These are phyloP conservation scores for Solanum sitiens DNA, from an alignment of 257 asterid species.

Conservation along the genomic window DNA sequence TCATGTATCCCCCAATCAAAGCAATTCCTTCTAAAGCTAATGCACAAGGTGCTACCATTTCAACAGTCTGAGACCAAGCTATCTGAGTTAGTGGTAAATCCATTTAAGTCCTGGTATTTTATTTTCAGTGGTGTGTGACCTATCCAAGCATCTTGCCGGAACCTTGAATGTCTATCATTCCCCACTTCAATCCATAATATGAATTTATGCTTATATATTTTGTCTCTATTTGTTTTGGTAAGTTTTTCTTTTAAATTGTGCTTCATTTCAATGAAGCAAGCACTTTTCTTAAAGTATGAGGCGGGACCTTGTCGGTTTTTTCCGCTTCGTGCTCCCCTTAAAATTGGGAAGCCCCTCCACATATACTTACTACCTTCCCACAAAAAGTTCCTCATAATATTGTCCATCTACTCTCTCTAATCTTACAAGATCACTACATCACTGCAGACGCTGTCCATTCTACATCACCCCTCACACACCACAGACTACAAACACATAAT, in stretches of 20 bases:
- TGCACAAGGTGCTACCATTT: background rate
- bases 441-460: background rate
- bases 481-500: background rate
- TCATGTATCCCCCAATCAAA: background rate
- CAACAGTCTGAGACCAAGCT: background rate
- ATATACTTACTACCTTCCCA: background rate
- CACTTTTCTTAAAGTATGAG: too few relatives aligned
- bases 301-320: too few relatives aligned
- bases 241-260: too few relatives aligned
- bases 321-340: too few relatives aligned
- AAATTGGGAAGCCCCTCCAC: background rate
- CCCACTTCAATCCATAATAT: background rate
- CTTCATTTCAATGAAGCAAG: too few relatives aligned
- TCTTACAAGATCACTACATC: background rate
- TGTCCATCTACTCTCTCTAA: background rate
- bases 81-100: background rate
- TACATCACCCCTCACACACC: background rate
- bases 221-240: too few relatives aligned
- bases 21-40: background rate
- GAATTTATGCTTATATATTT: too few relatives aligned
- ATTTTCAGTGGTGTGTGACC: background rate
- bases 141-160: background rate
- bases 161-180: background rate
- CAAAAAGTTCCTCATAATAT: background rate
- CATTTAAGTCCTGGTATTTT: background rate